Evolutionary conservation across 2,329 filamentous ascomycete genomes (phyloP).

Genomic region (Paecilomyces dactylethromorphus): DNA sequence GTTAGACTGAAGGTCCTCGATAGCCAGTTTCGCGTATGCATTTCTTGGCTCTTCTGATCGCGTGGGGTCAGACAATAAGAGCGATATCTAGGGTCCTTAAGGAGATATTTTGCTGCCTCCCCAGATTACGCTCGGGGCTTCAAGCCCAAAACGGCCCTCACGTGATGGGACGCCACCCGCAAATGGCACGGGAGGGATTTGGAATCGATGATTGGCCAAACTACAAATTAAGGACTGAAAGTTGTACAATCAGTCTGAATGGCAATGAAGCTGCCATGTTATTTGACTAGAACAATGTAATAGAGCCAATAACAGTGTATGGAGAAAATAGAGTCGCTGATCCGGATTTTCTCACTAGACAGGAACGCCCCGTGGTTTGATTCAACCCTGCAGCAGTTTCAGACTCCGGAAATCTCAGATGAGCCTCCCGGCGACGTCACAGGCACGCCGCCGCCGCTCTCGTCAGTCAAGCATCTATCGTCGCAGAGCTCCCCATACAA

Average conservation of each 20-base stretch:
- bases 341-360: not conserved
- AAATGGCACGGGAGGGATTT: not conserved
- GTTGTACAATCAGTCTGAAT: too few relatives aligned
- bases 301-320: not conserved
- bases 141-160: not conserved
- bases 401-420: not conserved
- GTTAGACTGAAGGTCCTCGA: not conserved
- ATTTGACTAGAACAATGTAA: not conserved
- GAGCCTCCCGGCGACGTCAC: not conserved
- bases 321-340: not conserved
- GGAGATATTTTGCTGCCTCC: not conserved
- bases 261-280: too few relatives aligned
- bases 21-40: not conserved
- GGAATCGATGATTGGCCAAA: not conserved
- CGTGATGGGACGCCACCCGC: not conserved
- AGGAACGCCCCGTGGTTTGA: not conserved
- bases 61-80: not conserved
- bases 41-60: not conserved
- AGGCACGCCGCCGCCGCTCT: not conserved
- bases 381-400: not conserved
- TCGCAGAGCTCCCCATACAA: not conserved
- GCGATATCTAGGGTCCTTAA: not conserved
- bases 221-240: not conserved
- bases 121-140: not conserved
- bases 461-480: not conserved